Base-by-base conservation (phyloP, 305 asterid genomes). In the Striga hermonthica region DNA sequence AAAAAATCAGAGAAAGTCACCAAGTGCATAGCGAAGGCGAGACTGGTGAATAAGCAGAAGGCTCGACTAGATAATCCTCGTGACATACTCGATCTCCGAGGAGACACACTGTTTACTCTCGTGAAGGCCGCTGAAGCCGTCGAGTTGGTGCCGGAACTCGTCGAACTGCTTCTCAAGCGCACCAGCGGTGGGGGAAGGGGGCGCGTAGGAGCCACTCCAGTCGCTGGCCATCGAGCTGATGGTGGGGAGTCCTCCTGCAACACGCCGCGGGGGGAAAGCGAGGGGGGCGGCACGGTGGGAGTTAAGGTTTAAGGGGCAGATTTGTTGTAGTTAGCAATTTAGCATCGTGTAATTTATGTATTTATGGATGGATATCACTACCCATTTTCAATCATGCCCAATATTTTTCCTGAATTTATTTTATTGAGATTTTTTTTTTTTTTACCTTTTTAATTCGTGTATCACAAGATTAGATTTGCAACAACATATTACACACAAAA, bases 1-100 rank as follows among this genome's bases (percentile, higher is more conserved):
- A 41, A 55, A 70, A 54, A 56, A 31, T 12, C 53, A 61, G 39
- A 48, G 57, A 6, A 31, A 57, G 2, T 22, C 57, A 91, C 98
- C 96, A 14, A 95, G 79, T 62, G 83, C 28, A 31, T 96, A 22
- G 31, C 31, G 31, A 22, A 22, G 90, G 62, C 84, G 82, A 47
- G 95, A 85, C 62, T 91, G 95, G 66, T 91, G 97, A 78, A 87
- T 83, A 9, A 89, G 89, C 34, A 91, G 90, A n/a, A 89, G 89
- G 68, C 77, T 81, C 1, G 95, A 86, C 16, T 89, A 89, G 78
- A 87, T 89, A 39, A 76, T 76, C 81, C 97, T 76, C 5, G 93
- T 77, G 62, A 79, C 76, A 39, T 97, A 84, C 69, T 92, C 98
- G 16, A 92, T 89, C 63, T 92, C 96, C 71, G 63, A 7, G 28